These are phyloP conservation scores for Ceratobasidium sp. DNA, from an alignment of 1,284 basidiomycete genomes.

Conservation along the genomic window DNA sequence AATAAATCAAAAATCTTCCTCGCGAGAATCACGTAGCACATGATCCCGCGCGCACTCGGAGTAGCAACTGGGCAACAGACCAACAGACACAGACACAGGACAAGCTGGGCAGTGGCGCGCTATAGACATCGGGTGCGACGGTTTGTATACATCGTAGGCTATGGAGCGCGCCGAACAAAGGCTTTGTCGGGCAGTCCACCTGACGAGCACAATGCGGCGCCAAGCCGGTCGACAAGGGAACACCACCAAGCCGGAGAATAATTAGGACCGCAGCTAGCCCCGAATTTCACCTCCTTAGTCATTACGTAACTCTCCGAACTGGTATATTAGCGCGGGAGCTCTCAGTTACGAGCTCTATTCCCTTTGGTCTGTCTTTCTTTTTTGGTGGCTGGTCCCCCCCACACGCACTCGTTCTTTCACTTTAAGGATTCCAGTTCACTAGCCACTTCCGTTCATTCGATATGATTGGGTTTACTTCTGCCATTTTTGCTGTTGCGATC, in stretches of 20 bases:
- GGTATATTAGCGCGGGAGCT: background rate
- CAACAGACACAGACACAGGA: too few relatives aligned
- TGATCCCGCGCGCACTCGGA: too few relatives aligned
- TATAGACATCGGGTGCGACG: too few relatives aligned
- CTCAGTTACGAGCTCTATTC: background rate
- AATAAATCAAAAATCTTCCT: too few relatives aligned
- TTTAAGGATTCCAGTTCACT: conserved; percentile 5
- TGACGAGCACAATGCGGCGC: conserved; percentile 20
- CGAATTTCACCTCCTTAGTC: conserved; percentile 16
- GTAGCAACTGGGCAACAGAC: too few relatives aligned
- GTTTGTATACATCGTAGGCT: too few relatives aligned
- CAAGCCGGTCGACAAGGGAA: conserved; percentile 44
- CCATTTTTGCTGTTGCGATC: conserved; percentile 14
- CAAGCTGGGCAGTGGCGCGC: too few relatives aligned
- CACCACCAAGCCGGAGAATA: conserved; percentile 12
- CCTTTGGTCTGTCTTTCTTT: background rate
- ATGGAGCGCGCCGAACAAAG: background rate
- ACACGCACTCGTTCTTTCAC: conserved; percentile 13
- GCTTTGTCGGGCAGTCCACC: background rate
- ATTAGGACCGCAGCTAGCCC: conserved; percentile 13
- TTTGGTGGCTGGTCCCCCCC: conserved; percentile 40
- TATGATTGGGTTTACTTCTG: conserved; percentile 27
- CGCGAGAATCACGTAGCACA: too few relatives aligned
- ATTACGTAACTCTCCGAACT: background rate
- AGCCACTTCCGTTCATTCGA: conserved; percentile 12